Evolutionary conservation across 1,139 yeast genomes (phyloP).

Genomic region (Debaryomycetaceae sp.): DNA sequence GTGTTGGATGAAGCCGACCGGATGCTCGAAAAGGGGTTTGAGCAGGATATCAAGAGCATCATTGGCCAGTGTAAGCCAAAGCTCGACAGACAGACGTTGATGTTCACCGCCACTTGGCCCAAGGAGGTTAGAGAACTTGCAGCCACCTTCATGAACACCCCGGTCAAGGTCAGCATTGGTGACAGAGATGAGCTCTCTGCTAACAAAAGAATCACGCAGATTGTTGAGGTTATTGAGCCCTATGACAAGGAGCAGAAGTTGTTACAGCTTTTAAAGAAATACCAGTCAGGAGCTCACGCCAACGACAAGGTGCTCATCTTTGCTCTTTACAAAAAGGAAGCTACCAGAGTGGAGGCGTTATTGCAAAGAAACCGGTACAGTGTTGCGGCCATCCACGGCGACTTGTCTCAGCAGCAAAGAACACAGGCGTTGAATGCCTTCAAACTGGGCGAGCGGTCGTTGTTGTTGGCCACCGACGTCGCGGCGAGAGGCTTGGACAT

Average conservation of each 20-base stretch:
- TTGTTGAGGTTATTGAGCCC: slow-evolving; percentile 90
- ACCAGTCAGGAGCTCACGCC: slow-evolving; percentile 61
- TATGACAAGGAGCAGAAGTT: slow-evolving; percentile 74
- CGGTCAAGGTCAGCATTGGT: slow-evolving; percentile 90
- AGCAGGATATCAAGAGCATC: slow-evolving; percentile 87
- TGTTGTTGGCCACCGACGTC: slow-evolving; percentile 93
- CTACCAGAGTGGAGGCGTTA: slow-evolving; percentile 79
- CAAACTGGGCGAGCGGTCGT: slow-evolving; percentile 72
- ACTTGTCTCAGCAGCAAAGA: slow-evolving; percentile 87
- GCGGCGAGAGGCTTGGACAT: slow-evolving; percentile 99
- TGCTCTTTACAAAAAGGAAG: slow-evolving; percentile 95
- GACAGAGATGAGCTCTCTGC: slow-evolving; percentile 92
- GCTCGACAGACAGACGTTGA: slow-evolving; percentile 71
- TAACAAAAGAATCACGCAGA: slow-evolving; percentile 86
- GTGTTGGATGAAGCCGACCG: slow-evolving; percentile 98
- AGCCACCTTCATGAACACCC: slow-evolving; percentile 71
- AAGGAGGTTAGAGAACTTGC: slow-evolving; percentile 93
- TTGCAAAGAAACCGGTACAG: slow-evolving; percentile 68
- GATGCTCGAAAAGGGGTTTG: slow-evolving; percentile 95
- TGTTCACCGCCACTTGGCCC: slow-evolving; percentile 92
- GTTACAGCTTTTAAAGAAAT: slow-evolving; percentile 65
- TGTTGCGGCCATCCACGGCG: slow-evolving; percentile 96
- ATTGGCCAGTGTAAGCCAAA: slow-evolving; percentile 48
- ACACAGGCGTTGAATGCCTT: slow-evolving; percentile 81
- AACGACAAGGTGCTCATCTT: slow-evolving; percentile 83